These are phyloP conservation scores for Fusarium chlamydosporum DNA, from an alignment of 2,329 filamentous ascomycete genomes.

Conservation along the genomic window DNA sequence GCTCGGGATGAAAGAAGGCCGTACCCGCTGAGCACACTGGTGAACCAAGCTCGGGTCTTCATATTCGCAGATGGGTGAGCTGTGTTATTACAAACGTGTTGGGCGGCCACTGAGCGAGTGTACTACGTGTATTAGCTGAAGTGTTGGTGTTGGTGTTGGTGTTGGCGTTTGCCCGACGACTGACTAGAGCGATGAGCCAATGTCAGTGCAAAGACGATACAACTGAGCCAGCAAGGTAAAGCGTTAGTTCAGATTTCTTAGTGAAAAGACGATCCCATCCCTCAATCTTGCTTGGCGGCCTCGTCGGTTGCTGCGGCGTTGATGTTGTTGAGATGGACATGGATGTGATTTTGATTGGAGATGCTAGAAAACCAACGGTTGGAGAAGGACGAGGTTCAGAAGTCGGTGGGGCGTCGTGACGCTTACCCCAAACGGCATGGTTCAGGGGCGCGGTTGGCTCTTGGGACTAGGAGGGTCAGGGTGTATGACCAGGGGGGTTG, in stretches of 20 bases:
- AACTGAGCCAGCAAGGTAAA: constrained; percentile 17
- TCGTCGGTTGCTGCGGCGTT: constrained; percentile 36
- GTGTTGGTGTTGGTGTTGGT: not conserved
- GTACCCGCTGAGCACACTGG: constrained; percentile 24
- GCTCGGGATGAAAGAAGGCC: constrained; percentile 32
- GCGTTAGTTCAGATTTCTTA: not conserved
- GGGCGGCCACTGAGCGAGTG: constrained; percentile 7
- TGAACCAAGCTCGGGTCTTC: constrained; percentile 1
- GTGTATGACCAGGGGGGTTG: constrained; percentile 26
- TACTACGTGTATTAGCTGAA: constrained; percentile 15
- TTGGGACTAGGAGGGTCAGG: constrained; percentile 16
- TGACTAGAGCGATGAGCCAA: constrained; percentile 21
- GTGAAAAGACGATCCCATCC: constrained; percentile 24
- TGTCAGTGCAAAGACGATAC: constrained; percentile 16
- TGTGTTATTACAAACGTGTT: constrained; percentile 13
- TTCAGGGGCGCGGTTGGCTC: constrained; percentile 38
- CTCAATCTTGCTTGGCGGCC: constrained; percentile 26
- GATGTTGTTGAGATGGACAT: constrained; percentile 31
- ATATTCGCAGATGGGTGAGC: constrained; percentile 7
- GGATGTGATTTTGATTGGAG: constrained; percentile 37
- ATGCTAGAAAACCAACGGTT: constrained; percentile 37
- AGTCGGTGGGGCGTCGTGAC: constrained; percentile 38
- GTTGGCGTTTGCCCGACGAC: constrained; percentile 16
- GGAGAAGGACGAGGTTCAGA: constrained; percentile 37
- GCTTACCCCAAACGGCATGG: constrained; percentile 39